These are phyloP conservation scores for Cyberlindnera xylosilytica DNA, from an alignment of 805 yeast species.

Conservation along the genomic window DNA sequence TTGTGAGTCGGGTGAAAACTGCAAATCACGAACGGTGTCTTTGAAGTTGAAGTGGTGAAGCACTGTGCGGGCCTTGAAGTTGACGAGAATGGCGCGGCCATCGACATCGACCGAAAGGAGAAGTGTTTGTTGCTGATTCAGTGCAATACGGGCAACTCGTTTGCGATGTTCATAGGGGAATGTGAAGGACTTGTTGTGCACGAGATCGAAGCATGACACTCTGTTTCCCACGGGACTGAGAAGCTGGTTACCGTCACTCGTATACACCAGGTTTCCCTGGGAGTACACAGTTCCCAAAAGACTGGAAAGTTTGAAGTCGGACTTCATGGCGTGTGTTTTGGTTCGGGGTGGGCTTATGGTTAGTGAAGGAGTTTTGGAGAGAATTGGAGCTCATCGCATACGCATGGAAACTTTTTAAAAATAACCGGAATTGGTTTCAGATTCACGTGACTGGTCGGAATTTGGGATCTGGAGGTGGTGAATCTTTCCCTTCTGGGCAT, in stretches of 20 bases:
- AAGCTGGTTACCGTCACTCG: conserved; percentile 80
- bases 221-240: conserved; percentile 94
- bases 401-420: neutral
- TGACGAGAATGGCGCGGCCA: conserved; percentile 90
- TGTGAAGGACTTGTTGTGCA: conserved; percentile 82
- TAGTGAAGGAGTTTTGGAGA: neutral
- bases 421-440: neutral
- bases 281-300: conserved; percentile 92
- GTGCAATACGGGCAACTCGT: conserved; percentile 72
- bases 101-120: conserved; percentile 82
- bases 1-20: conserved; percentile 86
- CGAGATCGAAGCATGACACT: conserved; percentile 82
- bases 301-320: conserved; percentile 86
- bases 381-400: conserved; percentile 19
- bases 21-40: conserved; percentile 66
- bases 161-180: conserved; percentile 91
- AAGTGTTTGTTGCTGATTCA: conserved; percentile 79
- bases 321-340: conserved; percentile 54
- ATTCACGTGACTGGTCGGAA: neutral
- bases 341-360: no score
- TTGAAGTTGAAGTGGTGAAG: conserved; percentile 93
- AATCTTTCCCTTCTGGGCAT: no score
- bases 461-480: no score
- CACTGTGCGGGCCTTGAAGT: conserved; percentile 77
- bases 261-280: conserved; percentile 84